Evolutionary conservation across 306 rosid genomes (phyloP).

Genomic region (Corylus americana): DNA sequence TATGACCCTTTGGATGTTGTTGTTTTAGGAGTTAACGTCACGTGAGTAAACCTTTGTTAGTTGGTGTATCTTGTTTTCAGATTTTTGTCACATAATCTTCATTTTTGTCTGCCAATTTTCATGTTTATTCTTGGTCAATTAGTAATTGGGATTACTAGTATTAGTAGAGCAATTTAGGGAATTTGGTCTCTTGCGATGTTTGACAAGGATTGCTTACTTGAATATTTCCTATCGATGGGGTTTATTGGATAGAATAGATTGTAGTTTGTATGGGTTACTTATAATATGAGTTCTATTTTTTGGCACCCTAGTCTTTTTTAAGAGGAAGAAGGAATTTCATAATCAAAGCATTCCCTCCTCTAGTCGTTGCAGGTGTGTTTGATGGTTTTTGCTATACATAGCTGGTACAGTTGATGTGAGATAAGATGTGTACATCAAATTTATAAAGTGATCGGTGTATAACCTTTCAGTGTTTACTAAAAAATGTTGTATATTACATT

Average conservation of each 20-base stretch:
- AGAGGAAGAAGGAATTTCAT: not conserved
- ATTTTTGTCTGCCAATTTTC: not conserved
- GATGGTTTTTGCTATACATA: not conserved
- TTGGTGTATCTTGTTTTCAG: not conserved
- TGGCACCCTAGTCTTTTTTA: not conserved
- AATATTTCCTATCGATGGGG: not conserved
- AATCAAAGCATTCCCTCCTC: not conserved
- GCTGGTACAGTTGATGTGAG: not conserved
- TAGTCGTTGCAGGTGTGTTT: not conserved
- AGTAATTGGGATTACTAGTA: not conserved
- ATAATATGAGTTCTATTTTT: not conserved
- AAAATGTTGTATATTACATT: not conserved
- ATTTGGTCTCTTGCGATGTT: not conserved
- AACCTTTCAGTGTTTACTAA: not conserved
- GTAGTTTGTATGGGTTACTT: not conserved
- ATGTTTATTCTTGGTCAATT: not conserved
- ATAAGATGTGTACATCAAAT: too few relatives aligned
- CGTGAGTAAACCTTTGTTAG: not conserved
- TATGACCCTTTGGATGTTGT: not conserved
- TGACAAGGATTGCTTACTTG: not conserved
- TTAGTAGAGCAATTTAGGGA: not conserved
- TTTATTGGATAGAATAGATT: not conserved
- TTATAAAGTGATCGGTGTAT: too few relatives aligned
- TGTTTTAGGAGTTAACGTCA: not conserved
- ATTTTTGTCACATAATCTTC: not conserved